Base-by-base conservation (phyloP, 345 rosid species). In the Sonneratia alba region DNA sequence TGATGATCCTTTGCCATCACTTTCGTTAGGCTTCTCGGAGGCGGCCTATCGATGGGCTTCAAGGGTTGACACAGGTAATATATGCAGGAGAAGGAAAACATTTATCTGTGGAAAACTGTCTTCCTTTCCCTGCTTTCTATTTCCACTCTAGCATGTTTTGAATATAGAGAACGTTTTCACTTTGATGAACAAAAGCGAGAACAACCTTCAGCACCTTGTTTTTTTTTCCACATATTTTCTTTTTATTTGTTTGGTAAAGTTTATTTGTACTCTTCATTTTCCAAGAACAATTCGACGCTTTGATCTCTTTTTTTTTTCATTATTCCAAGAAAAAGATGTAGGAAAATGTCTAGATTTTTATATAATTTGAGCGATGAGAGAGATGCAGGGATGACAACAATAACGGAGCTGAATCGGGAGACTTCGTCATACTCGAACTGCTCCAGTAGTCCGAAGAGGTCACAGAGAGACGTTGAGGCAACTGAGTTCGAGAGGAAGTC, bases 391-490 rank as follows among this genome's bases (percentile, higher is more conserved):
- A 66, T 66, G 38, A 7, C 49, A 34, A 7, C 32, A 19, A 38
- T 24, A 37, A 38, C 0, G 11, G 69, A 37, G 1, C 36, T 37
- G 69, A 67, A 51, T 40, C 38, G 36, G 47, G 66, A n/a, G 22
- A 32, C 64, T 2, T 36, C 62, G 1, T 53, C 75, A 4, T 32
- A 45, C 47, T 66, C 70, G 2, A 36, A 65, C 36, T 62, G 66
- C 27, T 51, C 70, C 0, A 40, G 57, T 59, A 36, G 19, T 12
- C 3, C 15, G 56, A 73, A 68, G 76, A 69, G 55, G 34, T 51
- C 53, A 19, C 37, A 70, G 78, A 51, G 40, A 48, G 73, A 70
- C 37, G 27, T 62, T 12, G 74, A 59, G 43, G 74, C 68, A 11
- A 55, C 27, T 18, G 74, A 37, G 34, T 14, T 49, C 49, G 61